phyloP scores from a whole-genome alignment of 2,329 filamentous ascomycete genomes.

The Xylariaceae sp. region DNA sequence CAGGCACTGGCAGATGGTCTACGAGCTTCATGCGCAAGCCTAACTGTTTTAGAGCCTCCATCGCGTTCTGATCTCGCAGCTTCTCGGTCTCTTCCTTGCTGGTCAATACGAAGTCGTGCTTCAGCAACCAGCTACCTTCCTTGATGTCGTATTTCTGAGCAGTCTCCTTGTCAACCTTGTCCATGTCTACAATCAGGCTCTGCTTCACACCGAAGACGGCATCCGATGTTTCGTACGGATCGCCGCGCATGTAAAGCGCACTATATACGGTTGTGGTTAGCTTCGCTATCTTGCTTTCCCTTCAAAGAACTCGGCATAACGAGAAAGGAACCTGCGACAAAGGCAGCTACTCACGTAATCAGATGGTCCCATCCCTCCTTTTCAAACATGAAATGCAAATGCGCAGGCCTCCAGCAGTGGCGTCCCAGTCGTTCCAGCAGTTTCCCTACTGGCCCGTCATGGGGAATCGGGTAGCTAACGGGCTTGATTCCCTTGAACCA shows the following conservation, averaged over 20 bases:
- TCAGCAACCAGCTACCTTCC: constrained; percentile 59
- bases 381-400: constrained; percentile 88
- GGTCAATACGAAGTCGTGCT: constrained; percentile 75
- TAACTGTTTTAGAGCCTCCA: constrained; percentile 61
- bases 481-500: constrained; percentile 85
- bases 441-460: constrained; percentile 78
- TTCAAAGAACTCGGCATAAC: too few relatives aligned
- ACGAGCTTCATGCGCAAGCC: constrained; percentile 68
- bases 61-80: constrained; percentile 60
- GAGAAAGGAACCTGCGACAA: too few relatives aligned
- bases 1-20: constrained; percentile 72
- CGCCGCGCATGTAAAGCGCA: constrained; percentile 68
- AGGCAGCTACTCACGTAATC: constrained; percentile 62
- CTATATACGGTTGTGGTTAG: neutral
- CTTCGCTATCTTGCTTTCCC: too few relatives aligned
- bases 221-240: constrained; percentile 78
- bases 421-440: constrained; percentile 61
- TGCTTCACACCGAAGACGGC: constrained; percentile 86
- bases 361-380: constrained; percentile 74
- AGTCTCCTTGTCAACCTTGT: constrained; percentile 45
- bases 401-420: constrained; percentile 73
- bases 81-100: constrained; percentile 63
- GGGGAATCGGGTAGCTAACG: constrained; percentile 79
- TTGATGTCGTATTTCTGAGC: constrained; percentile 60
- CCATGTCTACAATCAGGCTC: constrained; percentile 65